Conservation (phyloP, 2,329 filamentous ascomycete genomes). For the Samsoniella hepiali region DNA sequence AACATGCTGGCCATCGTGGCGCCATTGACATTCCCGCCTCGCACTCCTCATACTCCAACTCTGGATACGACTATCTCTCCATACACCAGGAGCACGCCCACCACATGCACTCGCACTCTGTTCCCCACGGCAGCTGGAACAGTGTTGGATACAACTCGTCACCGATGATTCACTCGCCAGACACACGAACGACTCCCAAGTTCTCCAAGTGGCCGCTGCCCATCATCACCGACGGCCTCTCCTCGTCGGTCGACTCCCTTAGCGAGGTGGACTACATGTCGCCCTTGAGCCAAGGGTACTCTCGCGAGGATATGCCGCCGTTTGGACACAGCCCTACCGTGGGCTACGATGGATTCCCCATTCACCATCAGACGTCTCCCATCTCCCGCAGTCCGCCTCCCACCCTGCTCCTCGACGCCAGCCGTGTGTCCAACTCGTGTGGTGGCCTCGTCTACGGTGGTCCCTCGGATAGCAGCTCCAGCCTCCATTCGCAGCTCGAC, state of each 20-base stretch:
- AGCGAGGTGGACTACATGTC: conserved; percentile 63
- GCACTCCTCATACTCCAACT: conserved; percentile 25
- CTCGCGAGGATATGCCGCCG: conserved; percentile 51
- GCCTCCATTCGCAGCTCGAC: conserved; percentile 58
- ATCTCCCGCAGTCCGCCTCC: conserved; percentile 54
- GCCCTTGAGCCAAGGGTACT: conserved; percentile 55
- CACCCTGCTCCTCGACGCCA: conserved; percentile 54
- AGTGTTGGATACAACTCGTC: conserved; percentile 44
- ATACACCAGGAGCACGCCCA: conserved; percentile 42
- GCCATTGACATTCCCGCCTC: conserved; percentile 36
- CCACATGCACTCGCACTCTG: conserved; percentile 27
- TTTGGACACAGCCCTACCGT: conserved; percentile 54
- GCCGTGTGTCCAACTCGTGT: conserved; percentile 55
- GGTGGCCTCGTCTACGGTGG: conserved; percentile 58
- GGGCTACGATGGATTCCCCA: conserved; percentile 55
- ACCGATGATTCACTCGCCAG: conserved; percentile 34
- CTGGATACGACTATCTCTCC: conserved; percentile 49
- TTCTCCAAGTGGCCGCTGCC: conserved; percentile 46
- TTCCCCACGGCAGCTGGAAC: conserved; percentile 44
- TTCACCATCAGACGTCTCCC: conserved; percentile 50
- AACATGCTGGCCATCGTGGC: conserved; percentile 28
- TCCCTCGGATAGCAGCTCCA: conserved; percentile 59
- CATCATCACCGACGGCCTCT: conserved; percentile 49
- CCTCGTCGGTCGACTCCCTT: conserved; percentile 56
- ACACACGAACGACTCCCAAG: conserved; percentile 31